Evolutionary conservation across 75 land plant species (phyloP).

Genomic region (Pinus taeda): DNA sequence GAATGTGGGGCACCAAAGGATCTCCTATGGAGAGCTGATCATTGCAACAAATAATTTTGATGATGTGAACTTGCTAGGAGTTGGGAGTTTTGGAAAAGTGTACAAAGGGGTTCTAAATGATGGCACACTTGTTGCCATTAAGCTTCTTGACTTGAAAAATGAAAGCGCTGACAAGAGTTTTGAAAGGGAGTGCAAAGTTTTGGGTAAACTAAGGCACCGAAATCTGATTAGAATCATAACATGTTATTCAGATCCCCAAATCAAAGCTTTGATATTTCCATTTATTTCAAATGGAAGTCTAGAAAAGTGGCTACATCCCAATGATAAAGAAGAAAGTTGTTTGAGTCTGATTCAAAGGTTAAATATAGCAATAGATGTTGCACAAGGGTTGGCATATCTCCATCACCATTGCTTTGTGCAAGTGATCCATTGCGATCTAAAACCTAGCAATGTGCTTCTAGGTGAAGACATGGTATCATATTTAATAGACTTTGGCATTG

Average conservation of each 20-base stretch:
- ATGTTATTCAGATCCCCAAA: slow-evolving; percentile 20
- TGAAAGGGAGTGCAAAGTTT: slow-evolving; percentile 21
- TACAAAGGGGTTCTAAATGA: slow-evolving; percentile 14
- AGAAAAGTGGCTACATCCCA: slow-evolving; percentile 9
- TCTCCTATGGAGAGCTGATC: not conserved
- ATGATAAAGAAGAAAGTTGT: not conserved
- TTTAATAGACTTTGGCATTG: slow-evolving; percentile 15
- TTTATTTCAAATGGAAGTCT: slow-evolving; percentile 42
- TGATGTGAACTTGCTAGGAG: slow-evolving; percentile 3
- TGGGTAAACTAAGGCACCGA: slow-evolving; percentile 20
- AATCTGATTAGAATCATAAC: slow-evolving; percentile 31
- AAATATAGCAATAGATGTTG: slow-evolving; percentile 11
- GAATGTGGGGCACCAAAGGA: not conserved
- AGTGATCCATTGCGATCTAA: slow-evolving; percentile 17
- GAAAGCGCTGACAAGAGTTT: slow-evolving; percentile 13
- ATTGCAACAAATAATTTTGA: slow-evolving; percentile 6
- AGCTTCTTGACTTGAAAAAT: slow-evolving; percentile 25
- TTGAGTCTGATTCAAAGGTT: not conserved
- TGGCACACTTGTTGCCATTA: slow-evolving; percentile 32
- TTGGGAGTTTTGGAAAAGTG: slow-evolving; percentile 3
- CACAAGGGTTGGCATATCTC: slow-evolving; percentile 12
- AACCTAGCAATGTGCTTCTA: slow-evolving; percentile 18
- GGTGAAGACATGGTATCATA: slow-evolving; percentile 12
- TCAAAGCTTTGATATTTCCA: slow-evolving; percentile 39
- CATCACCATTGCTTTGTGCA: slow-evolving; percentile 7